These are phyloP conservation scores for Vaccinium darrowii DNA, from an alignment of 148 eudicot genomes.

Conservation along the genomic window DNA sequence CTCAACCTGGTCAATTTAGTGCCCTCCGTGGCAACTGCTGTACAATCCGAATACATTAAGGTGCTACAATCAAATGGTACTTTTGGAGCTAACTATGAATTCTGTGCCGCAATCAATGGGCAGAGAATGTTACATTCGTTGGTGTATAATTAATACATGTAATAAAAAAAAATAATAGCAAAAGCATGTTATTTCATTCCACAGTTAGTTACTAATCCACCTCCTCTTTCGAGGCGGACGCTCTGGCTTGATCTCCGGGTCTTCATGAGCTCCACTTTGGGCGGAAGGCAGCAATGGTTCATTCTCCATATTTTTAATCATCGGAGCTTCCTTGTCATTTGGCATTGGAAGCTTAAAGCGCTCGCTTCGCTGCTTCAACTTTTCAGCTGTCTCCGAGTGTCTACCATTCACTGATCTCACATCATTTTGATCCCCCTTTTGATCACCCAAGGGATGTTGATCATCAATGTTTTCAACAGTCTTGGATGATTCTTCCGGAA, in stretches of 20 bases:
- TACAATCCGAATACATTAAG: not conserved
- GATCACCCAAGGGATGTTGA: constrained; percentile 33
- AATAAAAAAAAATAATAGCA: not conserved
- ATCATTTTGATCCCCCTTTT: constrained; percentile 43
- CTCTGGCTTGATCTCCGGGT: constrained; percentile 70
- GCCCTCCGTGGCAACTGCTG: not conserved
- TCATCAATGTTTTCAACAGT: constrained; percentile 34
- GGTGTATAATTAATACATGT: constrained; percentile 25
- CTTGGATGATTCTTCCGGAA: constrained; percentile 29
- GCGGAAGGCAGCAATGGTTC: constrained; percentile 59
- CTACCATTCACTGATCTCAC: constrained; percentile 43
- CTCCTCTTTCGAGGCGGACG: constrained; percentile 89
- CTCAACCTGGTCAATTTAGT: not conserved
- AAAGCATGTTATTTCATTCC: not conserved
- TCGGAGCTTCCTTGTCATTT: constrained; percentile 66
- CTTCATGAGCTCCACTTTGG: constrained; percentile 46
- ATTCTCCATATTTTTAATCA: constrained; percentile 61
- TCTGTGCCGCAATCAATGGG: constrained; percentile 29
- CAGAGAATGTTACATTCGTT: constrained; percentile 32
- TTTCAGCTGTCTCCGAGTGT: constrained; percentile 75
- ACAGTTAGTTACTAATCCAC: constrained; percentile 69
- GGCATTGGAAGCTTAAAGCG: constrained; percentile 94
- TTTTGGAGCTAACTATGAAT: not conserved
- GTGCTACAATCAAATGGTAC: not conserved
- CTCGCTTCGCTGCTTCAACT: constrained; percentile 87